Conservation (phyloP, 108 stramenopile genomes). For the Aurantiochytrium sp. region DNA sequence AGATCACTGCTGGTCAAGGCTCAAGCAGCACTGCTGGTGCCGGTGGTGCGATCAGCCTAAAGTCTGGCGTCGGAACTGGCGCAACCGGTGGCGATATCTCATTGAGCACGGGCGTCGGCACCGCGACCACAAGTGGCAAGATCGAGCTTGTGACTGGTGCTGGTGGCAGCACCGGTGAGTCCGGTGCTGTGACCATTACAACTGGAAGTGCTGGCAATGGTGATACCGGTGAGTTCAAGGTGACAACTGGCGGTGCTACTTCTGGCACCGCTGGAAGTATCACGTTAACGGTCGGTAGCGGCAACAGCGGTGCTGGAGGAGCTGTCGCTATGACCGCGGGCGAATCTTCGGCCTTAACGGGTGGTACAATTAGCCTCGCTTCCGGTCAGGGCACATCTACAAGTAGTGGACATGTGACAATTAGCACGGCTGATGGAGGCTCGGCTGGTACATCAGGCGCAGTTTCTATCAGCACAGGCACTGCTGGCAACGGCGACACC, state of each 20-base stretch:
- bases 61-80: background rate
- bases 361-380: too few relatives aligned
- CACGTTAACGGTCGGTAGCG: too few relatives aligned
- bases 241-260: too few relatives aligned
- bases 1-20: constrained; percentile 17
- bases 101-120: background rate
- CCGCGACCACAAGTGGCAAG: constrained; percentile 24
- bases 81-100: background rate
- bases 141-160: background rate
- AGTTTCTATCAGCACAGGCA: too few relatives aligned
- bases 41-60: background rate
- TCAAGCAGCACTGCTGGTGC: background rate
- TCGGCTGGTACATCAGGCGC: too few relatives aligned
- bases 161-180: background rate
- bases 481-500: background rate
- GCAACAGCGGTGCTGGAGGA: too few relatives aligned
- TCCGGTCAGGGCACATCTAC: too few relatives aligned
- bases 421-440: background rate
- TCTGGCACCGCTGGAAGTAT: background rate
- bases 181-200: background rate
- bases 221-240: too few relatives aligned
- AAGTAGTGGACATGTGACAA: background rate
- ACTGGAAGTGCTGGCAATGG: too few relatives aligned
- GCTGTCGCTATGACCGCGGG: too few relatives aligned
- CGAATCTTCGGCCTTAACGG: too few relatives aligned